These are phyloP conservation scores for Thozetella sp. DNA, from an alignment of 495 filamentous ascomycete species.

Conservation along the genomic window DNA sequence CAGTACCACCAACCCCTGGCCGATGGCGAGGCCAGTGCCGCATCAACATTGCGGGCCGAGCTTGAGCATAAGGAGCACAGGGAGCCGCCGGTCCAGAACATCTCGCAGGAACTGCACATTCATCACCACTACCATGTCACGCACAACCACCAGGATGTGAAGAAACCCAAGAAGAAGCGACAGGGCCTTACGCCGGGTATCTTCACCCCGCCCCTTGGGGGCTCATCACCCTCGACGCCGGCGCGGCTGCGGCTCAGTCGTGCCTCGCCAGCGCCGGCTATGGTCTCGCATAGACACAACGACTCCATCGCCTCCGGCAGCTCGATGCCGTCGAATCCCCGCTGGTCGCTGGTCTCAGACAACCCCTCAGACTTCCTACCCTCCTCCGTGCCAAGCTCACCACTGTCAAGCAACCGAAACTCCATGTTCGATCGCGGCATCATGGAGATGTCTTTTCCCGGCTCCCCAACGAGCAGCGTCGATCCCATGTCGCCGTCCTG, in stretches of 20 bases:
- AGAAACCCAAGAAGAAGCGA: slow-evolving; percentile 73
- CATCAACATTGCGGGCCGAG: slow-evolving; percentile 69
- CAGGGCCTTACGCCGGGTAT: slow-evolving; percentile 57
- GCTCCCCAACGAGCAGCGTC: slow-evolving; percentile 71
- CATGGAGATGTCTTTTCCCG: slow-evolving; percentile 63
- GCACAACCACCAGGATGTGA: slow-evolving; percentile 62
- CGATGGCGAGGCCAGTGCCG: slow-evolving; percentile 31
- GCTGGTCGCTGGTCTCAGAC: slow-evolving; percentile 69
- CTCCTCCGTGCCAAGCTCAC: slow-evolving; percentile 82
- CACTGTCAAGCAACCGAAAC: slow-evolving; percentile 70
- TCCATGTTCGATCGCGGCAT: slow-evolving; percentile 77
- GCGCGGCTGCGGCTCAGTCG: slow-evolving; percentile 9
- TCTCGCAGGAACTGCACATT: slow-evolving; percentile 80
- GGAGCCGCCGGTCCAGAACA: slow-evolving; percentile 20
- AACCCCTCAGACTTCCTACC: slow-evolving; percentile 60
- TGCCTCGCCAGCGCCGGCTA: slow-evolving; percentile 3
- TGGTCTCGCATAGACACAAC: slow-evolving; percentile 25
- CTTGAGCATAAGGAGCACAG: slow-evolving; percentile 54
- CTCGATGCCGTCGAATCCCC: slow-evolving; percentile 53
- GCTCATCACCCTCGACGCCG: slow-evolving; percentile 23
- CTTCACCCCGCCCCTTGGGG: slow-evolving; percentile 54
- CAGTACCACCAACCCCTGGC: slow-evolving; percentile 72
- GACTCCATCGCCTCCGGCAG: slow-evolving; percentile 42
- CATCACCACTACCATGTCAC: slow-evolving; percentile 88
- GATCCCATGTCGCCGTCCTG: slow-evolving; percentile 61